These are phyloP conservation scores for Agaricus subrufescens DNA, from an alignment of 768 basidiomycete species.

Conservation along the genomic window DNA sequence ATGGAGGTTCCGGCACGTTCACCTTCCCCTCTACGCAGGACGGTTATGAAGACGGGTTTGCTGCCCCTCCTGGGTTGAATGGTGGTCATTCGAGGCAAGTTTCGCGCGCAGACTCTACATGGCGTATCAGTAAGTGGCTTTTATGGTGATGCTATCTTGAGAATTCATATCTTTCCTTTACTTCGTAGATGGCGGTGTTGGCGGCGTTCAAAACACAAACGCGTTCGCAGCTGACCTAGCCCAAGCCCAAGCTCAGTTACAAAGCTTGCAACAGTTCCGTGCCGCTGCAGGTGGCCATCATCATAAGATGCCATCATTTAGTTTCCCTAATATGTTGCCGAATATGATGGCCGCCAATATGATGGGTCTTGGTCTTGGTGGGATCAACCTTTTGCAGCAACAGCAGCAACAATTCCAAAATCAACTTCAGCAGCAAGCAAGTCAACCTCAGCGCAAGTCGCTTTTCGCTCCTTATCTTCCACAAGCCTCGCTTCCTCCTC, in stretches of 20 bases:
- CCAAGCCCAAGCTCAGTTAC: slow-evolving; percentile 94
- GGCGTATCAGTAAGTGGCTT: slow-evolving; percentile 76
- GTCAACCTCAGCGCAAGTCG: slow-evolving; percentile 93
- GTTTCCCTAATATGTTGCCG: slow-evolving; percentile 96
- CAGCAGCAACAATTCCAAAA: slow-evolving; percentile 95
- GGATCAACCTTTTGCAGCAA: slow-evolving; percentile 84
- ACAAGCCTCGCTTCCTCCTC: slow-evolving; percentile 93
- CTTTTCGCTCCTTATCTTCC: slow-evolving; percentile 98
- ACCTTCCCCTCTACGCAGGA: slow-evolving; percentile 47
- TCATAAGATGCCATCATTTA: slow-evolving; percentile 96
- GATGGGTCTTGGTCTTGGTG: slow-evolving; percentile 84
- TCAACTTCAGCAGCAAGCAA: slow-evolving; percentile 89
- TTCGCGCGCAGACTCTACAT: slow-evolving; percentile 76
- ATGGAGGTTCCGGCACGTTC: slow-evolving; percentile 45
- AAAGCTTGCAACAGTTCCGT: slow-evolving; percentile 95
- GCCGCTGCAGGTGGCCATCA: slow-evolving; percentile 93
- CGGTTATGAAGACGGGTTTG: slow-evolving; percentile 77
- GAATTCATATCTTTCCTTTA: slow-evolving; percentile 7
- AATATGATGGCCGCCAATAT: slow-evolving; percentile 97
- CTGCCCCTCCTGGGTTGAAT: slow-evolving; percentile 46
- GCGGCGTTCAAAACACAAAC: slow-evolving; percentile 56
- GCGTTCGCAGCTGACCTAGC: slow-evolving; percentile 82
- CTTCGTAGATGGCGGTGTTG: slow-evolving; percentile 67
- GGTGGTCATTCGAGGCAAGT: slow-evolving; percentile 72
- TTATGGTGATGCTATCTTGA: neutral